A percentile compares a stretch with the other conserved stretches of the same genome.
Conservation (phyloP, 202 grass and related monocot species). For the Zoysia matrella region DNA sequence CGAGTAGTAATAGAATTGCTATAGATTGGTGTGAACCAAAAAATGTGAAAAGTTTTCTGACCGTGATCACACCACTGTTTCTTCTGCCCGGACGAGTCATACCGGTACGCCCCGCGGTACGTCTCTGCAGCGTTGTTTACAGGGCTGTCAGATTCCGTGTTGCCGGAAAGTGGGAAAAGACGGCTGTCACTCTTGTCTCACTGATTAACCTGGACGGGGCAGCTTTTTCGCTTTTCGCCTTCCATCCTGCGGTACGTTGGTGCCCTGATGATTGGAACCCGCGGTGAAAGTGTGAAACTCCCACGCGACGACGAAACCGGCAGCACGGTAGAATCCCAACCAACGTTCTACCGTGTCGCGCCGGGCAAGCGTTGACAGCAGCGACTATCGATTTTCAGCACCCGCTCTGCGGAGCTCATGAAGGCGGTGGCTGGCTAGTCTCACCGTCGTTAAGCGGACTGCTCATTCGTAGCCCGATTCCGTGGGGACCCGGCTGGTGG, state of each 20-base stretch:
- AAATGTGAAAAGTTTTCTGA: background rate
- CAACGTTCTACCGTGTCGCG: background rate
- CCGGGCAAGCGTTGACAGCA: background rate
- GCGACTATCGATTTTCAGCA: background rate
- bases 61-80: background rate
- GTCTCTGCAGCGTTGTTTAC: background rate
- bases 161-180: conserved; percentile 34
- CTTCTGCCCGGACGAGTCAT: background rate
- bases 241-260: conserved; percentile 7
- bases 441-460: background rate
- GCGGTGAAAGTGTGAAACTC: conserved; percentile 2
- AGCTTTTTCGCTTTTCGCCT: conserved; percentile 26
- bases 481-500: conserved; percentile 11
- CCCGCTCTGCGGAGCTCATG: background rate
- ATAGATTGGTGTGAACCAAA: background rate
- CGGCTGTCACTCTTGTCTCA: conserved; percentile 22
- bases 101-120: background rate
- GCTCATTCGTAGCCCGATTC: background rate
- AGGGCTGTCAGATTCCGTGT: background rate
- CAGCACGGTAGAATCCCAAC: background rate
- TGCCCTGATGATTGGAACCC: conserved; percentile 3
- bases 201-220: conserved; percentile 21
- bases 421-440: background rate
- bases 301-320: background rate
- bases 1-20: too few species aligned